These are phyloP conservation scores for Mangifera indica DNA, from an alignment of 345 rosid genomes.

Conservation along the genomic window DNA sequence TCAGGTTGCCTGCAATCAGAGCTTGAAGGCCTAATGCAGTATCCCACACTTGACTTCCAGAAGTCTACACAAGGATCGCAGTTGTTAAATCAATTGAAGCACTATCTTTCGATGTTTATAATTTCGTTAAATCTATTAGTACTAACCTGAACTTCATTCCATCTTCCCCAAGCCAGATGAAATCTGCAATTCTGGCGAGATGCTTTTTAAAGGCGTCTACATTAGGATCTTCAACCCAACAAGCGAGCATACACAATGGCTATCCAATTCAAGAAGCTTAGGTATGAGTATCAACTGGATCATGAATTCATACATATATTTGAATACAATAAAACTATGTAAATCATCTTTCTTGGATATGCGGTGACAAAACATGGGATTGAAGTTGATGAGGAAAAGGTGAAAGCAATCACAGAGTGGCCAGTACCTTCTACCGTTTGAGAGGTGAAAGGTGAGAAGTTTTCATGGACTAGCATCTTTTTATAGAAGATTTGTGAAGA, in stretches of 20 bases:
- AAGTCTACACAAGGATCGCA: constrained; percentile 40
- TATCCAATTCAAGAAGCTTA: constrained; percentile 30
- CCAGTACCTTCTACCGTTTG: too few species aligned
- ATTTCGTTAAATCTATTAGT: not conserved
- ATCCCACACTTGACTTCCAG: constrained; percentile 89
- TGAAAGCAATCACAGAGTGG: too few species aligned
- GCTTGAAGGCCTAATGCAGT: constrained; percentile 75
- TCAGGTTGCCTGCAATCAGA: constrained; percentile 53
- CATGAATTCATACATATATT: too few species aligned
- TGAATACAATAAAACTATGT: too few species aligned
- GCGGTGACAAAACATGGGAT: too few species aligned
- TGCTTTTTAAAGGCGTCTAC: constrained; percentile 70
- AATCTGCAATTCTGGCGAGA: constrained; percentile 69
- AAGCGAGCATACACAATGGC: constrained; percentile 38
- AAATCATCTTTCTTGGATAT: too few species aligned
- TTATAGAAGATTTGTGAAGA: too few species aligned
- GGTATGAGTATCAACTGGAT: too few species aligned
- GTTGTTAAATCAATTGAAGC: not conserved
- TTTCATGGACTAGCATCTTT: too few species aligned
- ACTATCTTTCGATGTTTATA: too few species aligned
- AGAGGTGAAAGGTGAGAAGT: too few species aligned
- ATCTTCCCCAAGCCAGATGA: constrained; percentile 89
- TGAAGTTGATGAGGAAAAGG: too few species aligned
- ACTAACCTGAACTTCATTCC: constrained; percentile 84
- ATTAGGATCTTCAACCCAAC: constrained; percentile 43